Evolutionary conservation across 2,329 filamentous ascomycete genomes (phyloP).

Genomic region (Talaromyces albobiverticillius): DNA sequence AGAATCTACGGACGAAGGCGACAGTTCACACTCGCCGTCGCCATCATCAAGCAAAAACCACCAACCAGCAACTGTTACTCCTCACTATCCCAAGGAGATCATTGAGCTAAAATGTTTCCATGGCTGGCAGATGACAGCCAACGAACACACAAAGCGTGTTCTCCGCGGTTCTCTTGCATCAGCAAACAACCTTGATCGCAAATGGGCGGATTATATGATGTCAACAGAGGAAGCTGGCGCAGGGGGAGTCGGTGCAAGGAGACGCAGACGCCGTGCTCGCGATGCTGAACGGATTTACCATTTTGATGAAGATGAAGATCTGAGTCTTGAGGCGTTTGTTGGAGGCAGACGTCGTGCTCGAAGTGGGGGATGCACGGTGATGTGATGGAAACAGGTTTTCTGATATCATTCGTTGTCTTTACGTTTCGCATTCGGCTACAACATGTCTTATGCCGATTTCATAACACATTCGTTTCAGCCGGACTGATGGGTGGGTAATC

Average conservation of each 20-base stretch:
- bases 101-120: slow-evolving; percentile 92
- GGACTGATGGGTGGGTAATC: too few relatives aligned
- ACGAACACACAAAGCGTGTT: slow-evolving; percentile 87
- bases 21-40: slow-evolving; percentile 20
- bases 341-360: slow-evolving; percentile 60
- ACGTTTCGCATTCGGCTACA: too few relatives aligned
- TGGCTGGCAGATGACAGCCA: slow-evolving; percentile 89
- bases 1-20: slow-evolving; percentile 21
- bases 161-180: slow-evolving; percentile 70
- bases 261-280: slow-evolving; percentile 72
- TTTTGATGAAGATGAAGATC: slow-evolving; percentile 69
- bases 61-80: neutral
- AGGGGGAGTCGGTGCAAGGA: slow-evolving; percentile 57
- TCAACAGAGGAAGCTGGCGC: slow-evolving; percentile 78
- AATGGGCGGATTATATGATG: slow-evolving; percentile 95
- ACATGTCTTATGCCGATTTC: too few relatives aligned
- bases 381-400: slow-evolving; percentile 60
- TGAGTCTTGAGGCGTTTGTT: slow-evolving; percentile 38
- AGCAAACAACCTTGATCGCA: slow-evolving; percentile 76
- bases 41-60: slow-evolving; percentile 14
- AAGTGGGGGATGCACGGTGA: slow-evolving; percentile 62
- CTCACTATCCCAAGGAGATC: slow-evolving; percentile 67
- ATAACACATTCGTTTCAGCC: too few relatives aligned
- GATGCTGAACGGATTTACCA: slow-evolving; percentile 79
- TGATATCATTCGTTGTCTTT: neutral